phyloP scores from a whole-genome alignment of 768 basidiomycete species.

The Amanita rubescens region DNA sequence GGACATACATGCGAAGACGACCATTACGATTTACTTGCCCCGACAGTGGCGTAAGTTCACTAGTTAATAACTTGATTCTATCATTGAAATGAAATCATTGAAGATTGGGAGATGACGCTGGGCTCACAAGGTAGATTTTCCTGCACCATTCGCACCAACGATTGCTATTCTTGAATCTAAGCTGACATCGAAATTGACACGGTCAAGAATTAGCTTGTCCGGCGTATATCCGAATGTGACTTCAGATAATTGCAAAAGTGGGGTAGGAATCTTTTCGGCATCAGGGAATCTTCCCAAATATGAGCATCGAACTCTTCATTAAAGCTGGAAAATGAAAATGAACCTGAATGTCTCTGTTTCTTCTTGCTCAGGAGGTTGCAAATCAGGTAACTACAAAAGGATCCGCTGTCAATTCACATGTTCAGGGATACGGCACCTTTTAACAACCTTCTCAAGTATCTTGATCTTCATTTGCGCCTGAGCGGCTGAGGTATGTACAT shows the following conservation, averaged over 20 bases:
- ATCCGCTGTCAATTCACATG: slow-evolving; percentile 1
- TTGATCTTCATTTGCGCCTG: slow-evolving; percentile 80
- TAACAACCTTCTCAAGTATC: slow-evolving; percentile 61
- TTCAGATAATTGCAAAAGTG: slow-evolving; percentile 85
- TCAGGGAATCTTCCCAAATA: slow-evolving; percentile 68
- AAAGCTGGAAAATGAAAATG: slow-evolving; percentile 12
- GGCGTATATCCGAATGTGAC: slow-evolving; percentile 83
- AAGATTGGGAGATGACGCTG: neutral
- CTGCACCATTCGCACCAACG: slow-evolving; percentile 92
- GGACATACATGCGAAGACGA: slow-evolving; percentile 76
- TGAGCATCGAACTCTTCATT: neutral
- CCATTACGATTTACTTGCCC: slow-evolving; percentile 91
- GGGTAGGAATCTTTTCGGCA: slow-evolving; percentile 95
- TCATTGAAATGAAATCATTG: slow-evolving; percentile 3
- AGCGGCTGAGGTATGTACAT: slow-evolving; percentile 44
- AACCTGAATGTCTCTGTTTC: slow-evolving; percentile 92
- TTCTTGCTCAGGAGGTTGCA: slow-evolving; percentile 87
- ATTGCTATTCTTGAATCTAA: slow-evolving; percentile 94
- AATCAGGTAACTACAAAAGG: slow-evolving; percentile 66
- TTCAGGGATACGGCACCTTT: neutral
- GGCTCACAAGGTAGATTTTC: slow-evolving; percentile 88
- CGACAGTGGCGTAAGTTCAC: slow-evolving; percentile 62
- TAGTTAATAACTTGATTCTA: slow-evolving; percentile 89
- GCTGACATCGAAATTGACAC: slow-evolving; percentile 84
- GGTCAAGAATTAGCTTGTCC: slow-evolving; percentile 70